phyloP scores from a whole-genome alignment of 805 yeast genomes.

The Spathaspora gorwiae region DNA sequence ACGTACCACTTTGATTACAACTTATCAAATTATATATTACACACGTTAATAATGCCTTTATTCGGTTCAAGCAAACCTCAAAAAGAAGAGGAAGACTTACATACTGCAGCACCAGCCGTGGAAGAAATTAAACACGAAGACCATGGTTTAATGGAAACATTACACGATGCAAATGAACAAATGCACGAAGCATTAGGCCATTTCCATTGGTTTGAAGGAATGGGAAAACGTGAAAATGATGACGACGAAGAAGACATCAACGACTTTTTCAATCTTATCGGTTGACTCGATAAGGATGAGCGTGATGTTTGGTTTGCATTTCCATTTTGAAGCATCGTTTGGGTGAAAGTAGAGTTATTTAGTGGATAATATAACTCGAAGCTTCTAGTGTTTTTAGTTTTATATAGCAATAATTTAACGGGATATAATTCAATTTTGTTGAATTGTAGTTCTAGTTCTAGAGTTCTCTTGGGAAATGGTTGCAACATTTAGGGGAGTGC shows the following conservation, averaged over 20 bases:
- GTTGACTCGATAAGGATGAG: conserved; percentile 5
- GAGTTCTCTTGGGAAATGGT: too few species aligned
- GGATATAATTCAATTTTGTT: too few species aligned
- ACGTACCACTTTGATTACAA: background rate
- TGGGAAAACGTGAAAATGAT: background rate
- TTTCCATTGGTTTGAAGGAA: conserved; percentile 6
- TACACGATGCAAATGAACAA: background rate
- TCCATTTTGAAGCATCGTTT: background rate
- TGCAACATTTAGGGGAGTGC: too few species aligned
- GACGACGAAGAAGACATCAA: conserved; percentile 5
- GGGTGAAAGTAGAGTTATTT: too few species aligned
- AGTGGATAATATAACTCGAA: too few species aligned
- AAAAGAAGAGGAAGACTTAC: background rate
- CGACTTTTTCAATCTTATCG: conserved; percentile 8
- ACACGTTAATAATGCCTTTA: background rate
- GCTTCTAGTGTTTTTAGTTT: too few species aligned
- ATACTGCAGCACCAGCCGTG: background rate
- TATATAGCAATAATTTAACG: too few species aligned
- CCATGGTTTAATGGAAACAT: conserved; percentile 1
- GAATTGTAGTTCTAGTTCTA: too few species aligned
- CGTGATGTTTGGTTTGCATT: conserved; percentile 1
- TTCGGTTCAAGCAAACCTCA: background rate
- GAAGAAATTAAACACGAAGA: background rate
- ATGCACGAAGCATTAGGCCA: conserved; percentile 2
- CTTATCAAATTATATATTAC: background rate